Evolutionary conservation across 805 yeast genomes (phyloP).

Genomic region (Cyberlindnera saturnus): DNA sequence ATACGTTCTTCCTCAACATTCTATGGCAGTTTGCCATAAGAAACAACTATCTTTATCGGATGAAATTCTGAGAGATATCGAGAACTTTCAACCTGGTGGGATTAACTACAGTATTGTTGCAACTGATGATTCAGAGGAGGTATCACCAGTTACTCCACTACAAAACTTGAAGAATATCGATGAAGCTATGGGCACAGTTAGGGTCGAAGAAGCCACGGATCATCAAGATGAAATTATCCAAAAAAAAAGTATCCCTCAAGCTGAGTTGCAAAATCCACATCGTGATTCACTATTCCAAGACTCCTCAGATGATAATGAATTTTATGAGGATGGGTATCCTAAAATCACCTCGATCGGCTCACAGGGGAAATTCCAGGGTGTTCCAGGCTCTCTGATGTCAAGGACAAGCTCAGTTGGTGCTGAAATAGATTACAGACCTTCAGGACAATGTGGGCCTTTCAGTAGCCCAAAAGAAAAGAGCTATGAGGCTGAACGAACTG

Average conservation of each 20-base stretch:
- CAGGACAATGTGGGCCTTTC: not conserved
- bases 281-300: slow-evolving; percentile 16
- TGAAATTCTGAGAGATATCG: slow-evolving; percentile 23
- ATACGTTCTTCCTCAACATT: not conserved
- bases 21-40: slow-evolving; percentile 5
- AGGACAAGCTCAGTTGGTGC: not conserved
- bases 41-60: slow-evolving; percentile 23
- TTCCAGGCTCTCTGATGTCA: not conserved
- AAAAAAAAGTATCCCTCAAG: too few species aligned
- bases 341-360: too few species aligned
- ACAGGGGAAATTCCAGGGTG: too few species aligned
- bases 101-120: not conserved
- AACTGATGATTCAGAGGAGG: slow-evolving; percentile 10
- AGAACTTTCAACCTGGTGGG: slow-evolving; percentile 16
- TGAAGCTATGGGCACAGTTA: not conserved
- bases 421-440: not conserved
- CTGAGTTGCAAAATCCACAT: not conserved
- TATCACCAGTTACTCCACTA: slow-evolving; percentile 20
- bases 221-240: not conserved
- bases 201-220: not conserved
- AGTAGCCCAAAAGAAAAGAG: not conserved
- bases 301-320: slow-evolving; percentile 12
- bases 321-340: too few species aligned
- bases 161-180: not conserved
- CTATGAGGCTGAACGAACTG: not conserved